Percentiles rank a stretch among this genome's conserved stretches.
phyloP scores from a whole-genome alignment of 148 eudicot genomes.

The Beta vulgaris region DNA sequence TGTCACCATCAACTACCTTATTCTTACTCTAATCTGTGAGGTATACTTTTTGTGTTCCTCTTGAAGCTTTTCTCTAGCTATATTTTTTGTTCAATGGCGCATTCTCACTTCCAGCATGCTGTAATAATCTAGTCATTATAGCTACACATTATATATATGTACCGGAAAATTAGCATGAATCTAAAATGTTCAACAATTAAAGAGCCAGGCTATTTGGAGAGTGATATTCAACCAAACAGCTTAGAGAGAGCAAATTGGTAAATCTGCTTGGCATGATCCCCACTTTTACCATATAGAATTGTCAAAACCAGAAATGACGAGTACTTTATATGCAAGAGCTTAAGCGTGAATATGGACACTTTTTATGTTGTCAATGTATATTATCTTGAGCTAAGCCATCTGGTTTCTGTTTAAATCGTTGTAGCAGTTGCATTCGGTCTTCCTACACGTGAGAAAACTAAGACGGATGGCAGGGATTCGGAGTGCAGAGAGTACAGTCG shows the following conservation, averaged over 20 bases:
- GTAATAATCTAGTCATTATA: too few species aligned
- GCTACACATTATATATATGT: too few species aligned
- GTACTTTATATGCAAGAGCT: neutral
- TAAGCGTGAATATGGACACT: neutral
- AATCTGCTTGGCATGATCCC: neutral
- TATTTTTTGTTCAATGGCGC: neutral
- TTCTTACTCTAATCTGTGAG: slow-evolving; percentile 93
- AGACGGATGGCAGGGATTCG: slow-evolving; percentile 80
- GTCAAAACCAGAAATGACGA: neutral
- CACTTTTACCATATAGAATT: too few species aligned
- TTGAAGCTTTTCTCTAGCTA: neutral
- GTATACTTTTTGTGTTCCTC: slow-evolving; percentile 27
- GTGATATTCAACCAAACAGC: too few species aligned
- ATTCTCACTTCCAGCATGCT: neutral
- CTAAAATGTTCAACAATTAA: too few species aligned
- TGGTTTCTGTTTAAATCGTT: neutral
- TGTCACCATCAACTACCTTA: slow-evolving; percentile 92
- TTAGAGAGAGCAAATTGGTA: too few species aligned
- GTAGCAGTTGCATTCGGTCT: slow-evolving; percentile 68
- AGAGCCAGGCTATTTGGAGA: too few species aligned
- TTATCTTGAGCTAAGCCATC: neutral
- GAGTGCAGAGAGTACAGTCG: slow-evolving; percentile 47
- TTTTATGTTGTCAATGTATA: neutral
- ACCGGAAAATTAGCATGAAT: too few species aligned
- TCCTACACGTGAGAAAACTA: slow-evolving; percentile 74